Evolutionary conservation across 441 rosid genomes (phyloP).

Genomic region (Kokia cookei): DNA sequence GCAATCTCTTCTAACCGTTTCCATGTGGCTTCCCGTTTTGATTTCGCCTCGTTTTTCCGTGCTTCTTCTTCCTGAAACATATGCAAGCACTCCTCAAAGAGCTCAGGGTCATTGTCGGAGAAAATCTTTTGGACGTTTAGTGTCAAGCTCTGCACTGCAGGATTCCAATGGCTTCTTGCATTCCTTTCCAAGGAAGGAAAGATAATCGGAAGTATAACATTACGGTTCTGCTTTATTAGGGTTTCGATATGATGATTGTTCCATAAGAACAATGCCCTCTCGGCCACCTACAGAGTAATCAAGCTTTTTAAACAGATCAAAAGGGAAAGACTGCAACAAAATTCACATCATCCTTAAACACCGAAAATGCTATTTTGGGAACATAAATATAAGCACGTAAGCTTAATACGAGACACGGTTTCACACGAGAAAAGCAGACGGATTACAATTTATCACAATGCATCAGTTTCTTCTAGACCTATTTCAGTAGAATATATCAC

Average conservation of each 20-base stretch:
- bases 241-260: conserved; percentile 85
- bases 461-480: background rate
- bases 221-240: conserved; percentile 69
- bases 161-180: conserved; percentile 78
- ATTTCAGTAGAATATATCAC: background rate
- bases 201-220: conserved; percentile 69
- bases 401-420: no score
- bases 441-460: background rate
- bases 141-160: conserved; percentile 80
- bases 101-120: conserved; percentile 66
- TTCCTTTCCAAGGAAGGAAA: conserved; percentile 76
- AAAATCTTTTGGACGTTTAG: conserved; percentile 78
- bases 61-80: conserved; percentile 63
- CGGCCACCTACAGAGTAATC: conserved; percentile 56
- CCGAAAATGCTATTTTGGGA: no score
- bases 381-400: no score
- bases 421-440: no score
- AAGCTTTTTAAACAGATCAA: no score
- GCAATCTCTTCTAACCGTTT: conserved; percentile 75
- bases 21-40: conserved; percentile 64
- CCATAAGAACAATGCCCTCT: conserved; percentile 86
- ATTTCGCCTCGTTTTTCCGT: conserved; percentile 39
- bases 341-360: background rate
- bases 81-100: conserved; percentile 63
- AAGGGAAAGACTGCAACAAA: background rate